Base-by-base conservation (phyloP, 2,329 filamentous ascomycete species). In the Corniculantispora saksenae region DNA sequence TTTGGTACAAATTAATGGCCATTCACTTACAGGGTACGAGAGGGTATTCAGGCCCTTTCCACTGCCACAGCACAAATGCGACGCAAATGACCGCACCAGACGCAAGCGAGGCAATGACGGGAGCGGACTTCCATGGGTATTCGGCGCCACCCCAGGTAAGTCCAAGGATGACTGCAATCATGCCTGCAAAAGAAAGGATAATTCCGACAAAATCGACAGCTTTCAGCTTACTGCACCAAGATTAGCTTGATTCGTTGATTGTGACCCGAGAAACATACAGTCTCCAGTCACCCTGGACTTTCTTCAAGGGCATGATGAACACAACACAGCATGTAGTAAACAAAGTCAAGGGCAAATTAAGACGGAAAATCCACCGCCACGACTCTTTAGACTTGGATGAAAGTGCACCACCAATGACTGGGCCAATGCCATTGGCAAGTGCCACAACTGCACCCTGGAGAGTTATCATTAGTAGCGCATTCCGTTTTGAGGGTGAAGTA, bases 111-210 rank as follows among this genome's bases (percentile, higher is more conserved):
- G 78, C 79, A 54, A 89, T 79, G 15, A 88, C 84, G 67, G 85
- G 82, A 0, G 77, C 74, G 0, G 84, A 86, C 1, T 78, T 72
- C 87, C 87, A 89, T 0, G 80, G 70, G 67, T 87, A 86, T 66
- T 86, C 79, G 50, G 82, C 82, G 1, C 87, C 87, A 27, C 86
- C 87, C 85, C 86, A 89, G 2, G 84, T 85, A 40, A 86, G 67
- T 0, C 83, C 81, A 0, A 85, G 70, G 64, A 86, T 77, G 2
- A 85, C 70, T 1, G 84, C 72, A 0, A 79, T 76, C 6, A 82
- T 82, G 1, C 80, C 78, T 0, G 74, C 78, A 7, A 86, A 73
- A 8, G 82, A 79, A 0, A 85, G 74, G 2, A 79, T 61, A 3
- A 79, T 80, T 4, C 84, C 82, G 3, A 81, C 59, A 60, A 84